These are phyloP conservation scores for Lactarius psammicola DNA, from an alignment of 768 basidiomycete genomes.

Conservation along the genomic window DNA sequence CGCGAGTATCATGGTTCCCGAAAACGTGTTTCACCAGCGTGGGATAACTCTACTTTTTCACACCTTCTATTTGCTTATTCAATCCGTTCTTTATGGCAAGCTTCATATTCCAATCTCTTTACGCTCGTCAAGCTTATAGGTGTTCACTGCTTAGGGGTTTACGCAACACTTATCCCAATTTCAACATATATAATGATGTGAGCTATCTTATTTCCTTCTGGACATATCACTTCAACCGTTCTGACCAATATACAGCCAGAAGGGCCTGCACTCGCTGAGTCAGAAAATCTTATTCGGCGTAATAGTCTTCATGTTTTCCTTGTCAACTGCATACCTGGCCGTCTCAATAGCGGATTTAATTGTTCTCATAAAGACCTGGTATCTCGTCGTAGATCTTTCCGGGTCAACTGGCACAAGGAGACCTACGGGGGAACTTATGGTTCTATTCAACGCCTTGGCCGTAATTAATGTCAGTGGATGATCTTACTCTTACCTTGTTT, in stretches of 20 bases:
- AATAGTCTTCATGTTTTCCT: constrained; percentile 4
- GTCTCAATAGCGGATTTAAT: constrained; percentile 1
- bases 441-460: constrained; percentile 10
- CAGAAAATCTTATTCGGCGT: constrained; percentile 2
- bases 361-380: not conserved
- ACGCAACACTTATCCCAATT: constrained; percentile 11
- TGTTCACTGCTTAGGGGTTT: constrained; percentile 3
- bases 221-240: not conserved
- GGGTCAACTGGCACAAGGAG: not conserved
- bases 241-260: not conserved
- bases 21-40: not conserved
- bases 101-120: not conserved
- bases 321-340: constrained; percentile 15
- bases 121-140: not conserved
- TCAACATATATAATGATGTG: constrained; percentile 10
- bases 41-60: not conserved
- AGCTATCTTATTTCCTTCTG: not conserved
- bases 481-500: not conserved
- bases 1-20: not conserved
- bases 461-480: constrained; percentile 16
- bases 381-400: not conserved
- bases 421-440: not conserved
- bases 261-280: not conserved
- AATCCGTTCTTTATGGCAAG: not conserved
- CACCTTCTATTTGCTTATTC: not conserved